These are phyloP conservation scores for Pseudonitzschia delicatissima DNA, from an alignment of 108 stramenopile species.

Conservation along the genomic window DNA sequence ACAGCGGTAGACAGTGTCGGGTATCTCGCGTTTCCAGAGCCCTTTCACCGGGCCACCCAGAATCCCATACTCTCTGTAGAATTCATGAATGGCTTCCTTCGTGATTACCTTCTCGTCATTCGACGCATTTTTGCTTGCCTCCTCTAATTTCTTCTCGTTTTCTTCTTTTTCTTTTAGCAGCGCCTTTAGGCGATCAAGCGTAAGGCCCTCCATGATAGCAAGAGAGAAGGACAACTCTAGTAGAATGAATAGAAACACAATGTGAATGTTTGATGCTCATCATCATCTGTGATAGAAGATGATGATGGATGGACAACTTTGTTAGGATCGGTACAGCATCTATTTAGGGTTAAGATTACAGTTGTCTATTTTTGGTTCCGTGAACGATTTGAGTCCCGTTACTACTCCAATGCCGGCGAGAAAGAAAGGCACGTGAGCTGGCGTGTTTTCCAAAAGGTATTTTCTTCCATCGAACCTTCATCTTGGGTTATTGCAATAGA, in stretches of 20 bases:
- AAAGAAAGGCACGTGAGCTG: no score
- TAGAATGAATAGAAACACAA: no score
- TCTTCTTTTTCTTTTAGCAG: constrained; percentile 19
- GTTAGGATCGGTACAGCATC: no score
- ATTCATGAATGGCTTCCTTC: constrained; percentile 16
- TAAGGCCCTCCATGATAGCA: not conserved
- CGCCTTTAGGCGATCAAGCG: constrained; percentile 3
- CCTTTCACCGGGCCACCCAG: constrained; percentile 18
- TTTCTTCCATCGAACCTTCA: no score
- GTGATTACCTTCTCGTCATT: not conserved
- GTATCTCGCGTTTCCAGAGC: constrained; percentile 33
- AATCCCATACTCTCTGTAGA: constrained; percentile 28
- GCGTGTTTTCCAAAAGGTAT: no score
- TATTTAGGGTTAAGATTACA: no score
- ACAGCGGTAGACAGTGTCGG: constrained; percentile 26
- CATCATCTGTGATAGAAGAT: constrained; percentile 9
- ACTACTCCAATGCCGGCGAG: no score
- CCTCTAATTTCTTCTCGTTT: not conserved
- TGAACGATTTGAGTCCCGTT: no score
- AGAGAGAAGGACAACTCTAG: no score
- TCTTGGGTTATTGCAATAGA: no score
- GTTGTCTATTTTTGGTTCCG: no score
- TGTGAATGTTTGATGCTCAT: not conserved
- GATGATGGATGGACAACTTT: not conserved
- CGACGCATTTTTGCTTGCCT: not conserved